Base-by-base conservation (phyloP, 179 eudicot genomes). In the Vitellaria paradoxa region DNA sequence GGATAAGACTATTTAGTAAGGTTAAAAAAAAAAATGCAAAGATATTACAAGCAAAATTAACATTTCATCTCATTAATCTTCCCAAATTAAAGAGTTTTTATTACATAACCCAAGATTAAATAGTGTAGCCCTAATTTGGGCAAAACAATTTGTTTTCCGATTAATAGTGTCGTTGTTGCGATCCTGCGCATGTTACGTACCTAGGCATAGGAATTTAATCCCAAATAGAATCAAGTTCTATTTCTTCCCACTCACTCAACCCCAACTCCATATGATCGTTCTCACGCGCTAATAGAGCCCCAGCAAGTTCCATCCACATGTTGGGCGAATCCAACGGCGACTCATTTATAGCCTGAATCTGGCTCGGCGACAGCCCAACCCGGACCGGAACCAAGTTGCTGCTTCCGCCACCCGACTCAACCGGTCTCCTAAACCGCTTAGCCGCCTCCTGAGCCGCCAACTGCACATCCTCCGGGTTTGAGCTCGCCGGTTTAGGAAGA, bases 311-410 rank as follows among this genome's bases (percentile, higher is more conserved):
- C 2, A 77, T 67, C 90, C 85, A 80, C 83, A 73, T 79, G 74
- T 73, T 79, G 0, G 87, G 89, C 0, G 89, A 84, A 14, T 86
- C 87, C 53, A 88, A 26, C 3, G 88, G 91, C 0, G 84, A 77
- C 24, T 88, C 89, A 15, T 88, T 83, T 3, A 88, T 86, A 4
- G 89, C 91, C 68, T 88, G 91, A 23, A 88, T 88, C 13, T 88
- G 86, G 75, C 79, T 72, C 15, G 86, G 80, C 17, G 88, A 80
- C 40, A 88, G 73, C 73, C 86, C 88, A 24, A 88, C 82, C 61
- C 80, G 84, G 15, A 69, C 56, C 7, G 72, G 83, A 68, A 11
- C 68, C 4, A 9, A 7, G 50, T 73, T 15, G 30, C 57, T 9
- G 11, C 53, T 8, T 7, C 10, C 37, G n/a, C 11, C 49, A 23